Evolutionary conservation across 2,329 filamentous ascomycete species (phyloP).

Genomic region (Knufia fluminis): DNA sequence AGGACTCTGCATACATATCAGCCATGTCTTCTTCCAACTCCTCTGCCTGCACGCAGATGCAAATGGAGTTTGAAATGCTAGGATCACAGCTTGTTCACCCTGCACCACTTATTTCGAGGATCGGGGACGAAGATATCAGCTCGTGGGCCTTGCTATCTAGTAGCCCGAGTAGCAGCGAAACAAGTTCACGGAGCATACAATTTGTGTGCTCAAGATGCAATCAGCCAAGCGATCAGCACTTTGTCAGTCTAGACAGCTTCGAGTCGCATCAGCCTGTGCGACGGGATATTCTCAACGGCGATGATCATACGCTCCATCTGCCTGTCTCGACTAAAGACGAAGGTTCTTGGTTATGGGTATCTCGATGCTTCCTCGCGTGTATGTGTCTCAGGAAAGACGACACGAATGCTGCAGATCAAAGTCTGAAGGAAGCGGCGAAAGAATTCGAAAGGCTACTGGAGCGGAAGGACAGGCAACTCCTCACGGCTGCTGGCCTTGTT

Average conservation of each 20-base stretch:
- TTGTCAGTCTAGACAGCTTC: constrained; percentile 15
- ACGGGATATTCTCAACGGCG: constrained; percentile 5
- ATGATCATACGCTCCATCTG: constrained; percentile 14
- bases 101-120: constrained; percentile 14
- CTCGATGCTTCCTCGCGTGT: constrained; percentile 22
- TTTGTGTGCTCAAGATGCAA: constrained; percentile 20
- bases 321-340: constrained; percentile 19
- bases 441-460: constrained; percentile 20
- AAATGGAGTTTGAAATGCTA: constrained; percentile 20
- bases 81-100: constrained; percentile 17
- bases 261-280: constrained; percentile 3
- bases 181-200: constrained; percentile 12
- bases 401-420: constrained; percentile 12
- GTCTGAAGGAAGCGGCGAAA: constrained; percentile 18
- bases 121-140: constrained; percentile 20
- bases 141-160: constrained; percentile 18
- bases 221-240: constrained; percentile 17
- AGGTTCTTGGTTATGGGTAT: constrained; percentile 22
- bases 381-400: constrained; percentile 20
- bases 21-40: not conserved
- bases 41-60: constrained; percentile 4
- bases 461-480: constrained; percentile 14
- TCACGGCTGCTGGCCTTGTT: constrained; percentile 8
- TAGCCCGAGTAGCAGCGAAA: constrained; percentile 13
- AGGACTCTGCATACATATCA: not conserved